phyloP scores from a whole-genome alignment of 805 yeast species.

The Metschnikowia santaceciliae region DNA sequence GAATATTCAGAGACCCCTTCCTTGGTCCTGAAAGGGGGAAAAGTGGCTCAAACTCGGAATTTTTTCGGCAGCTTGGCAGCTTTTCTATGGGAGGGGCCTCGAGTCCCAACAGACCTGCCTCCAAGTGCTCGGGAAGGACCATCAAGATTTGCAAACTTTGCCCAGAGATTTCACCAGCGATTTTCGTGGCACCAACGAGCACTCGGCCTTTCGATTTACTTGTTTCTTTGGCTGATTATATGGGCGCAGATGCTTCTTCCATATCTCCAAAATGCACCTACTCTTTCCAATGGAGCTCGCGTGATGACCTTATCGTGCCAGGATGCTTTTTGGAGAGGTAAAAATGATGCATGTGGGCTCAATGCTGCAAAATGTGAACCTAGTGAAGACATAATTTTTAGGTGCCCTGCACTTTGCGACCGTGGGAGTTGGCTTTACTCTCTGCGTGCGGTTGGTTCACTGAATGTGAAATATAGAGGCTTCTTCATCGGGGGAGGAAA shows the following conservation, averaged over 20 bases:
- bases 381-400: constrained; percentile 47
- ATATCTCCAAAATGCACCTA: constrained; percentile 43
- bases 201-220: constrained; percentile 34
- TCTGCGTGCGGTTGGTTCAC: constrained; percentile 67
- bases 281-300: constrained; percentile 11
- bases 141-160: constrained; percentile 41
- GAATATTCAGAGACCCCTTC: neutral
- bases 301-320: constrained; percentile 50
- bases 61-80: constrained; percentile 18
- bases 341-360: constrained; percentile 71
- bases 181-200: constrained; percentile 25
- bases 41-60: neutral
- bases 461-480: constrained; percentile 63
- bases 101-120: constrained; percentile 42
- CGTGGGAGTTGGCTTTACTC: constrained; percentile 73
- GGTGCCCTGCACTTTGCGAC: constrained; percentile 89
- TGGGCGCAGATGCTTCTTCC: constrained; percentile 40
- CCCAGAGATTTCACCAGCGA: constrained; percentile 30
- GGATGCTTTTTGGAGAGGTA: constrained; percentile 64
- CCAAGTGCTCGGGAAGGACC: constrained; percentile 33
- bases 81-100: constrained; percentile 58
- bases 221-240: constrained; percentile 44
- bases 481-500: constrained; percentile 77
- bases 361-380: constrained; percentile 55
- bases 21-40: neutral